Conservation (phyloP, 139 green algal genomes). For the Eudorina sp. region DNA sequence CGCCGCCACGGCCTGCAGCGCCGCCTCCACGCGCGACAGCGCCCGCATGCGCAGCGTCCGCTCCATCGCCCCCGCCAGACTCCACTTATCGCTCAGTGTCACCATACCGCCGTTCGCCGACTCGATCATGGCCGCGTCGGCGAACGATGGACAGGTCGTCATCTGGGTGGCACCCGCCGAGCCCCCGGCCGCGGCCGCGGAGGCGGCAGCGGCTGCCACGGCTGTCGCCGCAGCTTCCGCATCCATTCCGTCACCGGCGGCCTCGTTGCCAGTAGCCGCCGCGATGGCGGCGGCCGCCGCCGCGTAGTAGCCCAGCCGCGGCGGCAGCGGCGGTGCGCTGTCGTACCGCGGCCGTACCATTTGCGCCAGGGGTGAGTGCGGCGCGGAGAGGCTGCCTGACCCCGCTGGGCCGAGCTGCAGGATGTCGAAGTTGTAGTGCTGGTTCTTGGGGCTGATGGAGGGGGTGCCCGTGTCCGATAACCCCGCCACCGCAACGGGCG, state of each 20-base stretch:
- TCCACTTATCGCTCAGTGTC: neutral
- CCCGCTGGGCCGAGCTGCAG: neutral
- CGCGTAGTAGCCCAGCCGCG: neutral
- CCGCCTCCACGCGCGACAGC: slow-evolving; percentile 15
- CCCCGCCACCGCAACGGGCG: neutral
- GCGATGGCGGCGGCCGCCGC: neutral
- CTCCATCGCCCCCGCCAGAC: slow-evolving; percentile 25
- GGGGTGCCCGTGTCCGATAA: neutral
- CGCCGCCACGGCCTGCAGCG: neutral
- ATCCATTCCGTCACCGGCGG: neutral
- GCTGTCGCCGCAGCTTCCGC: neutral
- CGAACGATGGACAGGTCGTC: no score
- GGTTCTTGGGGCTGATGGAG: neutral
- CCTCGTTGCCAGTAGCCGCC: neutral
- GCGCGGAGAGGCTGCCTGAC: neutral
- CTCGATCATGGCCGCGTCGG: neutral
- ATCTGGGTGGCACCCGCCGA: no score
- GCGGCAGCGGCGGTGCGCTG: neutral
- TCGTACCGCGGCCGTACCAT: neutral
- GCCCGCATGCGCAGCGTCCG: slow-evolving; percentile 16
- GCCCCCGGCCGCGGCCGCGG: neutral
- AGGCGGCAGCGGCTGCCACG: neutral
- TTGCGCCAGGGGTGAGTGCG: slow-evolving; percentile 1
- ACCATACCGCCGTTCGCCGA: neutral
- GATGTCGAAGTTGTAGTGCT: neutral